A percentile compares a stretch with the other conserved stretches of the same genome.
Conservation (phyloP, 768 basidiomycete genomes). For the Neoboletus subvelutipes region DNA sequence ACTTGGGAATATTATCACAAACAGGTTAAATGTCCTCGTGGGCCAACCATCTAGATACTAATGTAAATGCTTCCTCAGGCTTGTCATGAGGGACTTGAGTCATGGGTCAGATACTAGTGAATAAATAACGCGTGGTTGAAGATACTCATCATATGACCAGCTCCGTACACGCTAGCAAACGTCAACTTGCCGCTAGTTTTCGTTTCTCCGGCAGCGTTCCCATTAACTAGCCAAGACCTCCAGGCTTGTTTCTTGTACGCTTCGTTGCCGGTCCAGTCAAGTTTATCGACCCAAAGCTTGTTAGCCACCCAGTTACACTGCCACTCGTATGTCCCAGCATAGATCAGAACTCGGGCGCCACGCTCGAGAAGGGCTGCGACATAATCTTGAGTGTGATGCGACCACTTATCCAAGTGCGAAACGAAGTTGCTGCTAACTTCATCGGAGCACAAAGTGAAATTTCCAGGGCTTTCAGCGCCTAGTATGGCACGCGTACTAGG, state of each 20-base stretch:
- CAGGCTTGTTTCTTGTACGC: slow-evolving; percentile 45
- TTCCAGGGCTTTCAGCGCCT: slow-evolving; percentile 45
- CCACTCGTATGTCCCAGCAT: slow-evolving; percentile 56
- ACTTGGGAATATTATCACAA: neutral
- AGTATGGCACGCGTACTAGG: slow-evolving; percentile 44
- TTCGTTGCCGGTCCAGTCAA: slow-evolving; percentile 60
- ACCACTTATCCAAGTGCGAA: slow-evolving; percentile 60
- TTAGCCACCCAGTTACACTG: slow-evolving; percentile 67
- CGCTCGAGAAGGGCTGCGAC: slow-evolving; percentile 55
- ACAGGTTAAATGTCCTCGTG: slow-evolving; percentile 36
- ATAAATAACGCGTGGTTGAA: slow-evolving; percentile 6
- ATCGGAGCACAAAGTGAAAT: slow-evolving; percentile 58
- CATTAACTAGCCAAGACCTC: slow-evolving; percentile 56
- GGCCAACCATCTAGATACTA: slow-evolving; percentile 66
- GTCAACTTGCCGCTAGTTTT: slow-evolving; percentile 58
- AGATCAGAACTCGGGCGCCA: slow-evolving; percentile 51
- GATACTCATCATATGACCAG: slow-evolving; percentile 70
- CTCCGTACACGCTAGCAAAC: slow-evolving; percentile 61
- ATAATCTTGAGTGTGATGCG: slow-evolving; percentile 55
- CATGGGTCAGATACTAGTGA: slow-evolving; percentile 17
- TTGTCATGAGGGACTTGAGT: slow-evolving; percentile 66
- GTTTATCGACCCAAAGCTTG: slow-evolving; percentile 54
- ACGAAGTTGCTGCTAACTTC: slow-evolving; percentile 52
- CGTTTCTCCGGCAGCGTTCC: slow-evolving; percentile 52
- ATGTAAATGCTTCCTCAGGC: slow-evolving; percentile 58